Evolutionary conservation across 768 basidiomycete species (phyloP), one percentile per base, ranked within the genome.

Genomic region (Tubosaeta brunneosetosa): DNA sequence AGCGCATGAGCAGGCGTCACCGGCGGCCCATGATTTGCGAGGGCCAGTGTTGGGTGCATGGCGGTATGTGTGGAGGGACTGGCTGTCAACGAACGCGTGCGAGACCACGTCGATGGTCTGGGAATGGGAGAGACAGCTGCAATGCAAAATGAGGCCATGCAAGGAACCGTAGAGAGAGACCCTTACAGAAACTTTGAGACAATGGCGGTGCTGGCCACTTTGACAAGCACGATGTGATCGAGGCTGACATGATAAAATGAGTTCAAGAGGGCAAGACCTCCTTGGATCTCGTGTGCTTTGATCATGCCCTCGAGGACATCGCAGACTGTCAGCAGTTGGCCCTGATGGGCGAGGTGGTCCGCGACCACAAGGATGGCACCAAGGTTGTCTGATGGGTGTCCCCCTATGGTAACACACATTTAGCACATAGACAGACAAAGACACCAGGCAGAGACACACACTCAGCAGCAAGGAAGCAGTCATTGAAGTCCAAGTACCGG

Each of bases 241-340:
- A 95, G 83, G 26, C 93, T 94, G 52, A 93, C 93, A 47, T 88
- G 82, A 73, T 95, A 94, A 81, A 86, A 95, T 44, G 91, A 94
- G 77, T 95, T 95, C 66, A 92, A 78, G 51, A 95, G 82, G 0
- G 93, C 93, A 53, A 95, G 83, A 38, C 84, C 79, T 37, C 93
- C 93, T 70, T 95, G 93, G 58, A 95, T 94, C 71, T 95, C 94
- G 66, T 95, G 93, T 16, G 93, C 93, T 73, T 94, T 93, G 73
- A 95, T 91, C 93, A 95, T 94, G 57, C 80, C 77, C 68, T 92
- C 90, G 51, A 95, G 82, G 55, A 94, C 72, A 68, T 95, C 90
- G 55, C 73, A 83, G 56, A 95, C 87, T 3, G 84, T 89, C 61
- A 95, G 69, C 32, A 77, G 65, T 63, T 91, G 79, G 27, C 91